These are phyloP conservation scores for Cenchrus fungigraminus DNA, from an alignment of 176 grass and related monocot genomes.

Conservation along the genomic window DNA sequence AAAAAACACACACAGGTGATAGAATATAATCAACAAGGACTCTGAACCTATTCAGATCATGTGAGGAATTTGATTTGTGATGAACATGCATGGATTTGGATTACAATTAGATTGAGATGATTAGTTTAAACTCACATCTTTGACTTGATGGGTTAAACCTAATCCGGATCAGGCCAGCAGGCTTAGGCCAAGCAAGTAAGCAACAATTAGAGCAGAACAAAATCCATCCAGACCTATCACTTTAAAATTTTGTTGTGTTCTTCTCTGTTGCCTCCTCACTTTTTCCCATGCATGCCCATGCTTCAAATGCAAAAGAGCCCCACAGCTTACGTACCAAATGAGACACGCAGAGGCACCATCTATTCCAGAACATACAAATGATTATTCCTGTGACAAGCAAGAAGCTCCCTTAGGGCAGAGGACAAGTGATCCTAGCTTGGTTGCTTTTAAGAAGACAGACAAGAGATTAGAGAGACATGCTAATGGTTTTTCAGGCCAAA, in stretches of 20 bases:
- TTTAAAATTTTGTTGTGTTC: conserved; percentile 20
- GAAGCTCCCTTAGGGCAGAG: conserved; percentile 63
- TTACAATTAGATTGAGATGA: neutral
- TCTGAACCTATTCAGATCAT: neutral
- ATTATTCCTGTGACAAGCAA: conserved; percentile 76
- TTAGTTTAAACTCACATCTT: neutral
- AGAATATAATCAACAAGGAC: neutral
- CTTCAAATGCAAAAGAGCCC: conserved; percentile 23
- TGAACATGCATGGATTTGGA: neutral
- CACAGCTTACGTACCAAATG: conserved; percentile 33
- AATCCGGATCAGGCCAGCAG: neutral
- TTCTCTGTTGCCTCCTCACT: conserved; percentile 14
- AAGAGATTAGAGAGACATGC: conserved; percentile 14
- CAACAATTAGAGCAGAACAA: conserved; percentile 1
- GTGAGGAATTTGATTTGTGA: neutral
- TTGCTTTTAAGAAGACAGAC: conserved; percentile 69
- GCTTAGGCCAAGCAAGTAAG: neutral
- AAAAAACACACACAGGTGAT: neutral
- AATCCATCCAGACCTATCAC: neutral
- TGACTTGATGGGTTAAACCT: conserved; percentile 13
- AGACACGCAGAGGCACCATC: conserved; percentile 43
- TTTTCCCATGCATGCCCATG: conserved; percentile 30
- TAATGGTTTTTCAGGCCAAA: conserved; percentile 46
- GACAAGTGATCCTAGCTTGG: conserved; percentile 66
- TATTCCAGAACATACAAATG: conserved; percentile 28